phyloP scores from a whole-genome alignment of 2,329 filamentous ascomycete genomes.

The Neofusicoccum sp. region DNA sequence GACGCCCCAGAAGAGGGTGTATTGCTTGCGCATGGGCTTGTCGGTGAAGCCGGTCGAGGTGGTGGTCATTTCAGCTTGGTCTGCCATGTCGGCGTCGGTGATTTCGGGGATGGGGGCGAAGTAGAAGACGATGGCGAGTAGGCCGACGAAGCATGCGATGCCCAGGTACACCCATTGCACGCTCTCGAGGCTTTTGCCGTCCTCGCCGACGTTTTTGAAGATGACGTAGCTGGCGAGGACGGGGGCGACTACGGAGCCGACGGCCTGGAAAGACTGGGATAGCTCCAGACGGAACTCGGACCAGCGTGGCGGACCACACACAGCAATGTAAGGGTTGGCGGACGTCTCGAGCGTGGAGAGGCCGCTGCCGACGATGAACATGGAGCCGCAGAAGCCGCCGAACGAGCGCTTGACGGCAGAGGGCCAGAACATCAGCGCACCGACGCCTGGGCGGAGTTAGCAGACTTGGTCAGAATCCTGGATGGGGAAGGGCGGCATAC shows the following conservation, averaged over 20 bases:
- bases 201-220: slow-evolving; percentile 65
- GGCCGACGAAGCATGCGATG: slow-evolving; percentile 71
- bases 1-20: slow-evolving; percentile 40
- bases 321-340: slow-evolving; percentile 74
- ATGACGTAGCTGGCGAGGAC: slow-evolving; percentile 74
- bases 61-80: slow-evolving; percentile 40
- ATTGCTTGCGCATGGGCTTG: slow-evolving; percentile 67
- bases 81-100: slow-evolving; percentile 69
- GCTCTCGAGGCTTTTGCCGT: slow-evolving; percentile 60
- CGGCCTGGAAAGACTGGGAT: slow-evolving; percentile 76
- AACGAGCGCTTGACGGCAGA: slow-evolving; percentile 74
- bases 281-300: slow-evolving; percentile 77
- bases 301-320: slow-evolving; percentile 73
- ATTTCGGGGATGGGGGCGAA: slow-evolving; percentile 71
- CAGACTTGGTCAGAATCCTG: neutral
- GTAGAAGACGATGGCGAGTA: slow-evolving; percentile 68
- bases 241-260: slow-evolving; percentile 73
- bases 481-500: slow-evolving; percentile 24
- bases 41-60: slow-evolving; percentile 56
- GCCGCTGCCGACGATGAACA: slow-evolving; percentile 75
- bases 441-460: slow-evolving; percentile 44
- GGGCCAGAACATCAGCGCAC: slow-evolving; percentile 83
- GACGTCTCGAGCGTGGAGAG: slow-evolving; percentile 75
- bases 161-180: slow-evolving; percentile 84
- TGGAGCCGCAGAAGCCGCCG: slow-evolving; percentile 69